Evolutionary conservation across 2,329 filamentous ascomycete species (phyloP).

Genomic region (Clathrospora elynae): DNA sequence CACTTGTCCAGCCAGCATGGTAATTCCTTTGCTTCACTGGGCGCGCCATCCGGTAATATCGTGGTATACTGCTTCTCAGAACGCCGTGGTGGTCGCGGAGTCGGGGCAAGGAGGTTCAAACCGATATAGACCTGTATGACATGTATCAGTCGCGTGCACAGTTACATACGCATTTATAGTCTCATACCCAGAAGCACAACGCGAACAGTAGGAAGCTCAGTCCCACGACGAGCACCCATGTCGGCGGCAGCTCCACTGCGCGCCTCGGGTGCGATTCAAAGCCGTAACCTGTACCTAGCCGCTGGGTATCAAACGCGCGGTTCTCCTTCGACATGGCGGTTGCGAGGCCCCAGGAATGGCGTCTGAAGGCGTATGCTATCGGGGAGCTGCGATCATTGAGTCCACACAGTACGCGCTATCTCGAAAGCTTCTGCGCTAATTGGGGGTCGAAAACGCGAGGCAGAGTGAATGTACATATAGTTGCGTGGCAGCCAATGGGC

Average conservation of each 20-base stretch:
- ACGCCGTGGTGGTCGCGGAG: slow-evolving; percentile 71
- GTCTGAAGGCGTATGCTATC: slow-evolving; percentile 24
- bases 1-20: slow-evolving; percentile 89
- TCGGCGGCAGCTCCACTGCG: slow-evolving; percentile 38
- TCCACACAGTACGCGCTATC: slow-evolving; percentile 10
- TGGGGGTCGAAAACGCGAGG: neutral
- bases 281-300: slow-evolving; percentile 31
- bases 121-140: slow-evolving; percentile 64
- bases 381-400: slow-evolving; percentile 28
- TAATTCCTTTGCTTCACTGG: slow-evolving; percentile 61
- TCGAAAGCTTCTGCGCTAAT: slow-evolving; percentile 5
- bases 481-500: slow-evolving; percentile 32
- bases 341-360: slow-evolving; percentile 14
- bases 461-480: slow-evolving; percentile 16
- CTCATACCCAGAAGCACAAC: slow-evolving; percentile 39
- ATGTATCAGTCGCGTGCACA: slow-evolving; percentile 5
- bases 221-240: slow-evolving; percentile 38
- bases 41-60: slow-evolving; percentile 67
- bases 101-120: slow-evolving; percentile 77
- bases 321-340: slow-evolving; percentile 28
- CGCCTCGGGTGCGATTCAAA: slow-evolving; percentile 33
- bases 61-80: slow-evolving; percentile 89
- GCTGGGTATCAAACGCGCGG: slow-evolving; percentile 34
- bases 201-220: slow-evolving; percentile 32
- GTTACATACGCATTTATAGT: neutral